These are phyloP conservation scores for Vitis labrusca DNA, from an alignment of 164 flowering plant species.

Conservation along the genomic window DNA sequence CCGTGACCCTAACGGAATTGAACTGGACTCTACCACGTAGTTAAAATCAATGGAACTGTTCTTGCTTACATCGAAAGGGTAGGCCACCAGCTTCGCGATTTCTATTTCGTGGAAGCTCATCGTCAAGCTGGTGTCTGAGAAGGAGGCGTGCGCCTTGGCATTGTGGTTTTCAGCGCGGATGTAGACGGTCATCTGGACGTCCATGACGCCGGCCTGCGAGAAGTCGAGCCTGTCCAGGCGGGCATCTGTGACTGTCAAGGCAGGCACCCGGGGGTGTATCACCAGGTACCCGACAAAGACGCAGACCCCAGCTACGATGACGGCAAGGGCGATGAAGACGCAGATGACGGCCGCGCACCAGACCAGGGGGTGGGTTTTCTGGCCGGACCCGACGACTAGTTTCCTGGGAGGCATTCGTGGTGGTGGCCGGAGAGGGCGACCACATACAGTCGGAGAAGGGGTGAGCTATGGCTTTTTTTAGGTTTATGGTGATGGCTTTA, in stretches of 20 bases:
- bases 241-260: constrained; percentile 44
- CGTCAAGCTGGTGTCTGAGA: constrained; percentile 35
- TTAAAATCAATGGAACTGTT: constrained; percentile 36
- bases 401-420: no score
- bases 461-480: constrained; percentile 5
- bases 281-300: constrained; percentile 63
- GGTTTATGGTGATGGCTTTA: no score
- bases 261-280: constrained; percentile 62
- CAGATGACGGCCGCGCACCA: constrained; percentile 69
- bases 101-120: constrained; percentile 40
- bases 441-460: no score
- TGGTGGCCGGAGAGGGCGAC: no score
- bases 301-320: constrained; percentile 57
- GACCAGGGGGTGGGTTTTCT: constrained; percentile 43
- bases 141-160: constrained; percentile 57
- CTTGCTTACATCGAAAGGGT: constrained; percentile 51
- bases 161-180: constrained; percentile 67
- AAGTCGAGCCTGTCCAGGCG: constrained; percentile 44
- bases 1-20: constrained; percentile 45
- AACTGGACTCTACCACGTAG: constrained; percentile 34
- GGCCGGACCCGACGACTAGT: constrained; percentile 4
- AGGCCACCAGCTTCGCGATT: constrained; percentile 44
- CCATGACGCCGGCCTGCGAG: constrained; percentile 39
- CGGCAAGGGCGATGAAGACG: constrained; percentile 49
- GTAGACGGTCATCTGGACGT: constrained; percentile 37